Evolutionary conservation across 2,329 filamentous ascomycete species (phyloP).

Genomic region (Trichophyton benhamiae): DNA sequence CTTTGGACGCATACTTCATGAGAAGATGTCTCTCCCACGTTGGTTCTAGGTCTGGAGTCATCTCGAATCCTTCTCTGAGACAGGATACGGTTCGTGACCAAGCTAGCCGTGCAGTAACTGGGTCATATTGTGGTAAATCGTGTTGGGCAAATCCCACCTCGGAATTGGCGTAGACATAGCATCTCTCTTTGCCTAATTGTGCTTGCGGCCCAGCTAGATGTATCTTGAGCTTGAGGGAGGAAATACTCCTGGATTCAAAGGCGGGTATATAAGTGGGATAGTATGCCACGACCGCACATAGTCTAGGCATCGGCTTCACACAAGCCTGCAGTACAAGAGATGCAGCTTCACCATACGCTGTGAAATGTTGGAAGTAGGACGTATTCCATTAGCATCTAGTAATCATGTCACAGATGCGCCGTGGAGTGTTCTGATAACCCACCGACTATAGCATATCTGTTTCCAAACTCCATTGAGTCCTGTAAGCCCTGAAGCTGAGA

Average conservation of each 20-base stretch:
- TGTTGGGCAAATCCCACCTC: slow-evolving; percentile 59
- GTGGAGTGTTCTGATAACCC: slow-evolving; percentile 14
- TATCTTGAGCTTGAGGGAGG: slow-evolving; percentile 30
- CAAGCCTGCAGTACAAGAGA: slow-evolving; percentile 46
- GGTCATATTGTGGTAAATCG: slow-evolving; percentile 55
- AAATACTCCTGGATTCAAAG: slow-evolving; percentile 27
- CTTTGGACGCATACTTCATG: slow-evolving; percentile 17
- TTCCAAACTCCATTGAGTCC: slow-evolving; percentile 44
- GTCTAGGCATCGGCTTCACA: slow-evolving; percentile 44
- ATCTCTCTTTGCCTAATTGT: slow-evolving; percentile 31
- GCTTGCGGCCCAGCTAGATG: slow-evolving; percentile 43
- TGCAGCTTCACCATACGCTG: slow-evolving; percentile 53
- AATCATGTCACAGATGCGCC: too few species aligned
- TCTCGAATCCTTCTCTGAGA: slow-evolving; percentile 48
- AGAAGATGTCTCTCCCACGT: slow-evolving; percentile 21
- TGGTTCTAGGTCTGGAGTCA: slow-evolving; percentile 21
- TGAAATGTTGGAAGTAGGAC: neutral
- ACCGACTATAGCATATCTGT: slow-evolving; percentile 53
- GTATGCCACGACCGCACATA: slow-evolving; percentile 50
- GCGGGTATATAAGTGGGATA: slow-evolving; percentile 49
- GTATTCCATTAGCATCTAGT: too few species aligned
- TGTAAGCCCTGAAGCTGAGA: slow-evolving; percentile 40
- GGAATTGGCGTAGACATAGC: slow-evolving; percentile 44
- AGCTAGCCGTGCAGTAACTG: slow-evolving; percentile 51
- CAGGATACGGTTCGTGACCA: slow-evolving; percentile 53